Evolutionary conservation across 257 asterid genomes (phyloP), one percentile per base, ranked within the genome.

Genomic region (Ajuga chamaepitys): DNA sequence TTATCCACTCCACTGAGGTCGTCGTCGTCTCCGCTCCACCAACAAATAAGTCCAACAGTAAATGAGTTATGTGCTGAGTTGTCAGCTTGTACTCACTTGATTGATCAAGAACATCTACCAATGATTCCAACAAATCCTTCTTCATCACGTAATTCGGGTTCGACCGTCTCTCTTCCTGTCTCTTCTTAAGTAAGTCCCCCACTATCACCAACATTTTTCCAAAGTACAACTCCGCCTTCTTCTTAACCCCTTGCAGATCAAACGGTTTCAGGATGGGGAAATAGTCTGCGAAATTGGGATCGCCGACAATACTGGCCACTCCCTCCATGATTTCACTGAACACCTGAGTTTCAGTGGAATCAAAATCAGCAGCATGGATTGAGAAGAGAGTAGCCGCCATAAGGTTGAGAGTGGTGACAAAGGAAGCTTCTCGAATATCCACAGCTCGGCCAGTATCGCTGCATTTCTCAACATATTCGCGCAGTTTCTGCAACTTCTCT

Each of bases 361-460:
- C 78, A 4, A 64, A 64, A 0, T 72, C 75, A 0, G 76, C 24
- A 1, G 79, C n/a, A n/a, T 62, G 74, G 0, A 53, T 38, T 0
- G 88, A 83, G 53, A 83, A 80, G 2, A 83, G 70, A 0, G 82
- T 72, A 60, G 35, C 57, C 5, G 80, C 71, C 75, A 77, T 72
- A 18, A 80, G 71, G 24, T 80, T 83, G 4, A 80, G 64, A 7
- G 75, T 75, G 1, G 85, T 83, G 0, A 62, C 34, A 8, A 80
- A 76, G 7, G 70, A 47, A 14, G 71, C 78, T 0, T 70, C 76
- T 0, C 70, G 80, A 6, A 83, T 40, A 4, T 83, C 76, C 7
- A 83, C 70, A 2, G 45, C 64, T 11, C 38, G 26, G 0, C 81
- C 70, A 0, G 1, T 3, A 1, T 24, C 59, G 46, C 71, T 48